A percentile compares a stretch with the other conserved stretches of the same genome.
Evolutionary conservation across 2,329 filamentous ascomycete genomes (phyloP).

Genomic region (Ophiostoma himal-ulmi): DNA sequence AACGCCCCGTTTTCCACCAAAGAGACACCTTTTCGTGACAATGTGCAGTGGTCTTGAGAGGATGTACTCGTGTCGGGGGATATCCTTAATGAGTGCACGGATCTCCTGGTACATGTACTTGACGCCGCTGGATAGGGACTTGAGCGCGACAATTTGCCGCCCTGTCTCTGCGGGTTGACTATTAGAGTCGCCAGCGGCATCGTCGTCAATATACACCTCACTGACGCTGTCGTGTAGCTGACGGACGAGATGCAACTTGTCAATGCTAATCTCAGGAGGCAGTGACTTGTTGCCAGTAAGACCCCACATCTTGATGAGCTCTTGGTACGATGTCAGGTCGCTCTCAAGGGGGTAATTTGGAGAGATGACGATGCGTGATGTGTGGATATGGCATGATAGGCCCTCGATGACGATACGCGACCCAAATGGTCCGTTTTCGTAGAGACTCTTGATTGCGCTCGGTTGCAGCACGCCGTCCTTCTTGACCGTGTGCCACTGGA

Average conservation of each 20-base stretch:
- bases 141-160: conserved; percentile 46
- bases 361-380: conserved; percentile 43
- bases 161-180: neutral
- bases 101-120: conserved; percentile 60
- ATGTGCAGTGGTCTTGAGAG: conserved; percentile 48
- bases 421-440: conserved; percentile 49
- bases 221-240: conserved; percentile 57
- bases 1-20: conserved; percentile 51
- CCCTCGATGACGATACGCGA: conserved; percentile 51
- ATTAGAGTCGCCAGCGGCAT: conserved; percentile 11
- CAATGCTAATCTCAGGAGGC: conserved; percentile 46
- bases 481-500: conserved; percentile 46
- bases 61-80: conserved; percentile 49
- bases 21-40: conserved; percentile 50
- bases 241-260: conserved; percentile 43
- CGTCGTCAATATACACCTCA: conserved; percentile 40
- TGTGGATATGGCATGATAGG: conserved; percentile 42
- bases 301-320: conserved; percentile 42
- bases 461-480: conserved; percentile 31
- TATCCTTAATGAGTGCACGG: conserved; percentile 44
- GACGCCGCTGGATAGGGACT: conserved; percentile 51
- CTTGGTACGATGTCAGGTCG: conserved; percentile 43
- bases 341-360: conserved; percentile 50
- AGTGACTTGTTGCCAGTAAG: conserved; percentile 30
- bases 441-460: conserved; percentile 34